Evolutionary conservation across 345 rosid genomes (phyloP), one percentile per base, ranked within the genome.

Genomic region (Salix suchowensis): DNA sequence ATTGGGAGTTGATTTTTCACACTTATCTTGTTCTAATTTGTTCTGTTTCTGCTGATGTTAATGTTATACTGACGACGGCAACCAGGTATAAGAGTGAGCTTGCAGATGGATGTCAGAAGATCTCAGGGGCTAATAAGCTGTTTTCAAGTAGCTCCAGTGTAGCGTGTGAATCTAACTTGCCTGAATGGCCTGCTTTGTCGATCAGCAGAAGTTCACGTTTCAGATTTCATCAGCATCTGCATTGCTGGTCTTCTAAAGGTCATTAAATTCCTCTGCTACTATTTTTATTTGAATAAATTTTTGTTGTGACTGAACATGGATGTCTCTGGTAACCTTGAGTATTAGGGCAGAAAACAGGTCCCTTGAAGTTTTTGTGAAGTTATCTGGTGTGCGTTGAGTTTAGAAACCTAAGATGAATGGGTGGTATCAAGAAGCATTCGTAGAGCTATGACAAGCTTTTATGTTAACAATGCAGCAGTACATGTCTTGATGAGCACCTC

Each of bases 191-290:
- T 2, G 39, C 6, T n/a, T 62, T 77, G 69, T 42, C 74, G 21
- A 42, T 55, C 18, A 61, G 83, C 23, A 12, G 37, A 16, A 48
- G 67, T 34, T 65, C 67, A 9, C 48, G 34, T 19, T 2, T 54
- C 9, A 68, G 68, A 21, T 67, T 65, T 60, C 18, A 36, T 66
- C 76, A 62, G 65, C 60, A 19, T 52, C n/a, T 67, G 5, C 72
- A 54, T 67, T 39, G 42, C n/a, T 64, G 32, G 24, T 72, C 73
- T 46, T 72, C 74, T 72, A 65, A 68, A 68, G 78, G 86, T 84
- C 6, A 36, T 19, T 32, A 21, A 37, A 46, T 65, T 37, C 26
- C 30, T 12, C 23, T 70, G 12, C 13, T 55, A 67, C 18, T 7
- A 69, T 64, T 55, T n/a, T 65, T 11, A 16, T 48, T 70, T 16